Evolutionary conservation across 2,329 filamentous ascomycete genomes (phyloP).

Genomic region (Myriosclerotinia curreyana): DNA sequence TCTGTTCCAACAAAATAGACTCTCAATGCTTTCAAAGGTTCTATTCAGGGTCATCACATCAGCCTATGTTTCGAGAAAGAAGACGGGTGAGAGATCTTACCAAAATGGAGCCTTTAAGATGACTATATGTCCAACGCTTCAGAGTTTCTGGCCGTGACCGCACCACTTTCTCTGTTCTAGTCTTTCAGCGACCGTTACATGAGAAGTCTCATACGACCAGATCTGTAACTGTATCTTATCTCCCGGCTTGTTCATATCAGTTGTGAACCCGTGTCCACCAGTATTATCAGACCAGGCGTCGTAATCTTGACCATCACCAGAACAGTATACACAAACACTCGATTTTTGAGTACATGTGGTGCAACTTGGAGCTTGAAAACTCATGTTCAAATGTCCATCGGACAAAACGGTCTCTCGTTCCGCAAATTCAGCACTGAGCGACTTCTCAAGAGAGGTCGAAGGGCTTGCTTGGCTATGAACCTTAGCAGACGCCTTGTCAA

Average conservation of each 20-base stretch:
- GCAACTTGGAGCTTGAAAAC: neutral
- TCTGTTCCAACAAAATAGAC: neutral
- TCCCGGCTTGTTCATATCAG: neutral
- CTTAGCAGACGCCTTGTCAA: neutral
- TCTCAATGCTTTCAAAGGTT: neutral
- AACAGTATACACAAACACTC: neutral
- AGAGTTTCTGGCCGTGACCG: neutral
- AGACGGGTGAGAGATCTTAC: neutral
- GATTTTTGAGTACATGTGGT: neutral
- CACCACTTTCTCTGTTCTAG: conserved; percentile 18
- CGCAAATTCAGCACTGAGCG: neutral
- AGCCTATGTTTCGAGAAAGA: neutral
- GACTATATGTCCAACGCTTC: neutral
- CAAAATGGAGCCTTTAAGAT: neutral
- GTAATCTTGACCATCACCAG: neutral
- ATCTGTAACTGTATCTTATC: conserved; percentile 8
- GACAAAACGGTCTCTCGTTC: neutral
- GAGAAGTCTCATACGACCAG: conserved; percentile 13
- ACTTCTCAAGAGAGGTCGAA: neutral
- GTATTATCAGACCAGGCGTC: conserved; percentile 11
- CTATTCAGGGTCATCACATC: neutral
- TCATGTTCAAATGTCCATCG: neutral
- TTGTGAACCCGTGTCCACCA: conserved; percentile 10
- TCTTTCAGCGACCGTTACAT: conserved; percentile 14
- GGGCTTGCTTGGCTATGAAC: neutral